Percentiles rank a stretch among this genome's conserved stretches.
These are phyloP conservation scores for Termitomyces sp. DNA, from an alignment of 768 basidiomycete genomes.

Conservation along the genomic window DNA sequence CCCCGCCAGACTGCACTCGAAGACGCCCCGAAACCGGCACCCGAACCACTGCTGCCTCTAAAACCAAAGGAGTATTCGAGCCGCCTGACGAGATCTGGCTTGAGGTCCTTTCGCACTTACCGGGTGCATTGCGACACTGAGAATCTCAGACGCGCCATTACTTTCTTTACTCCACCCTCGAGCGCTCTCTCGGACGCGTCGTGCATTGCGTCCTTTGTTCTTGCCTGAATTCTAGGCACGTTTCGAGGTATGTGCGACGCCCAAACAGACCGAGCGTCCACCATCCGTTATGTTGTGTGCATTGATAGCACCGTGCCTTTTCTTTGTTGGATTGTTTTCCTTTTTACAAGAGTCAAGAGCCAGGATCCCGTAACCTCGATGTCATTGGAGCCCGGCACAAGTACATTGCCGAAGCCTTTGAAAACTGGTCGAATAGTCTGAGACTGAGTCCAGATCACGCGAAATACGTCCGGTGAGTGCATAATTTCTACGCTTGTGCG, in stretches of 20 bases:
- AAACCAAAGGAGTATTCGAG: constrained; percentile 13
- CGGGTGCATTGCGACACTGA: constrained; percentile 16
- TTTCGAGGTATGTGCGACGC: constrained; percentile 22
- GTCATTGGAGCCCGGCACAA: constrained; percentile 18
- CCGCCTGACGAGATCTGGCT: constrained; percentile 24
- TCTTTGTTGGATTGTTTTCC: no score
- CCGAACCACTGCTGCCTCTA: not conserved
- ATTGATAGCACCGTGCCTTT: no score
- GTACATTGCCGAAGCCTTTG: constrained; percentile 17
- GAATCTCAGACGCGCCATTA: constrained; percentile 4
- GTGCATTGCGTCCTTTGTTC: constrained; percentile 20
- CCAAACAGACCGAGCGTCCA: not conserved
- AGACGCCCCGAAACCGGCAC: not conserved
- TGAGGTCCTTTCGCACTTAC: constrained; percentile 25
- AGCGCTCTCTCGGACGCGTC: constrained; percentile 30
- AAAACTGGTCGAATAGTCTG: constrained; percentile 19
- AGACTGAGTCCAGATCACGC: constrained; percentile 13
- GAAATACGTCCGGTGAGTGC: no score
- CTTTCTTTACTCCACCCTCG: constrained; percentile 17
- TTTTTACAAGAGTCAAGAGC: no score
- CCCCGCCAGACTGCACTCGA: no score
- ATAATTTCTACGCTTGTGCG: no score
- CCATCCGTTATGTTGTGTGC: no score
- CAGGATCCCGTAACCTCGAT: no score
- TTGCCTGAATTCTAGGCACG: constrained; percentile 25